Base-by-base conservation (phyloP, 192 early-diverging fungal species). In the Gonapodya sp. region DNA sequence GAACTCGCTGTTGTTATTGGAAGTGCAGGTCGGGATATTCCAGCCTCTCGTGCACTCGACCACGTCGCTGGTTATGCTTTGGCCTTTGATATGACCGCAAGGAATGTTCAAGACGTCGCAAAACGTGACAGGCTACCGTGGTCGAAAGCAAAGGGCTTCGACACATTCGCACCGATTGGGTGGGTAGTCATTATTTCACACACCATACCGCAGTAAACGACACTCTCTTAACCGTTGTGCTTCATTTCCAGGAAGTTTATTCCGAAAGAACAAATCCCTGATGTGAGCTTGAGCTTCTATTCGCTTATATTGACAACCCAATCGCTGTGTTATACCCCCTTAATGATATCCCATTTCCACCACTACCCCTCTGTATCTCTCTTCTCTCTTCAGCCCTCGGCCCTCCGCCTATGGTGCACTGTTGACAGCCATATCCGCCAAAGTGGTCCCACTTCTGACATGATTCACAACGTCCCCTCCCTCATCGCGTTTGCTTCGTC, bases 1-100 rank as follows among this genome's bases (percentile, higher is more conserved):
- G 97, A 98, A 86, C 93, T 98, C 24, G 96, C 93, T 36, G 93
- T 97, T 1, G 92, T 98, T 1, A 96, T 98, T 82, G 94, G 93
- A 18, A 93, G 93, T 78, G 83, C 82, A 30, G 95, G 92, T 1
- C 89, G 95, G 14, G 89, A 96, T 84, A 93, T 96, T 83, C 35
- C 73, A 31, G 90, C 86, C 0, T 82, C 83, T 30, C 83, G 91
- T 24, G 96, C 95, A 0, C 83, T 85, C 32, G 78, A 88, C 30
- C 85, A 95, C 82, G 85, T 96, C 80, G 90, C 89, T 1, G 89
- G 94, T 0, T 97, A 96, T 83, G 92, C 92, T 32, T 88, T 98
- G 72, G 95, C 93, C 0, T 88, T 98, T 81, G 97, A 98, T 83
- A 89, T 95, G 90, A 97, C 97, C 0, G 96, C 96, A 14, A 86